Base-by-base conservation (phyloP, 768 basidiomycete species). In the Russula vinacea region DNA sequence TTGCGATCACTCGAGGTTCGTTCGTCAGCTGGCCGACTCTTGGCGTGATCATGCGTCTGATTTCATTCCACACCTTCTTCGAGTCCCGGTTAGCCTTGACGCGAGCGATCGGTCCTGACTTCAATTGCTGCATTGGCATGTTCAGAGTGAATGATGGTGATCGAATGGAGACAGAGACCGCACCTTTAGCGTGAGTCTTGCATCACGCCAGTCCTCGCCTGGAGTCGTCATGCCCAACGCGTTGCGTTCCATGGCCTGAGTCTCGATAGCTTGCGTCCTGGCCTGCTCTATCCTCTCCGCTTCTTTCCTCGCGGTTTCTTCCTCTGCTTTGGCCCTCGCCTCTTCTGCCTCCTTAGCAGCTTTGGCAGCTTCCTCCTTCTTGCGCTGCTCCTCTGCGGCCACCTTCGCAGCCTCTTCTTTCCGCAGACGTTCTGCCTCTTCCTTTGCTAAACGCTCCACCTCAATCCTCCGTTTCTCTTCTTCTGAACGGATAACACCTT, bases 1-100 rank as follows among this genome's bases (percentile, higher is more conserved):
- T 82, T 42, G 76, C 60, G 59, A 92, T 90, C 13, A 83, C 79
- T 8, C 77, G 70, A 0, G 74, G 63, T 62, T 92, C 88, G 66
- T 89, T 87, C 6, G 91, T 94, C 29, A 96, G 74, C 73, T 94
- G 93, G 9, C 92, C 92, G 53, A 96, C 86, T 74, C 89, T 93
- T 33, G 91, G 90, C 3, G 85, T 92, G 55, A 96, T 91, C 70
- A 86, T 82, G 51, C 94, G 84, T 29, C 93, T 86, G 56, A 81
- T 78, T 56, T 80, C 81, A 57, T 80, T 84, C 85, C 89, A 92
- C 32, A 79, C 75, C 13, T 84, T 75, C 72, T 85, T 89, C 62
- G 80, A 70, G 6, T 73, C 73, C 53, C 80, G 78, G 69, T 86
- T 74, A 3, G 71, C 73, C 73, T 93, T 94, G 64, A 94, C 85